These are phyloP conservation scores for Hypomontagnella monticulosa DNA, from an alignment of 495 filamentous ascomycete species.

Conservation along the genomic window DNA sequence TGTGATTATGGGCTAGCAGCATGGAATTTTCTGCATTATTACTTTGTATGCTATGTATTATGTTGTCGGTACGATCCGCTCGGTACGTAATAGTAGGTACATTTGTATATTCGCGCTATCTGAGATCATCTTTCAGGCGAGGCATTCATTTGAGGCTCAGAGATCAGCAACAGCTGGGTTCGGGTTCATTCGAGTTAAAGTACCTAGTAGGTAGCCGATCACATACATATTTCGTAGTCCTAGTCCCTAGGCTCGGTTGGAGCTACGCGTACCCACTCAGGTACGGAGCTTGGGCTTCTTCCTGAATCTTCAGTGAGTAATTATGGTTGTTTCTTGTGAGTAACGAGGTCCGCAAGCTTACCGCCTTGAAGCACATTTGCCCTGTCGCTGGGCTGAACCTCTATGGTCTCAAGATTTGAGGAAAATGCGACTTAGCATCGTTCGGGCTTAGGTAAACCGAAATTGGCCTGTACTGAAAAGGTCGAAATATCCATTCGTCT, in stretches of 20 bases:
- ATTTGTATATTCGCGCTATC: not conserved
- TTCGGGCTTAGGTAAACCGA: conserved; percentile 11
- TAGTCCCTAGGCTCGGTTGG: no score
- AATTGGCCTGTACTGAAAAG: not conserved
- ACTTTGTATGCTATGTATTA: not conserved
- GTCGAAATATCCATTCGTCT: not conserved
- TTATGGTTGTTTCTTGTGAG: not conserved
- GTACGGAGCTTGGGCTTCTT: not conserved
- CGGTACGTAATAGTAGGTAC: not conserved
- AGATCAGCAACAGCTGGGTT: conserved; percentile 39
- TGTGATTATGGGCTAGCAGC: not conserved
- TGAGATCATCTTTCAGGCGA: conserved; percentile 29
- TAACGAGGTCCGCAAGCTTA: not conserved
- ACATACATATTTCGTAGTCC: no score
- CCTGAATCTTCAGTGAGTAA: not conserved
- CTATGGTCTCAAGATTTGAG: conserved; percentile 3
- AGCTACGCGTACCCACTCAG: no score
- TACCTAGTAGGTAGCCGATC: no score
- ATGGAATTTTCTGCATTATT: no score
- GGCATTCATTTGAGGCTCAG: conserved; percentile 28
- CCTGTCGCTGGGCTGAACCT: not conserved
- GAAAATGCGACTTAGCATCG: not conserved
- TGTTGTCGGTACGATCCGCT: not conserved
- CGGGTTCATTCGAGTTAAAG: not conserved
- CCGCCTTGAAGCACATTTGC: not conserved